phyloP scores from a whole-genome alignment of 345 rosid genomes.

The Salix suchowensis region DNA sequence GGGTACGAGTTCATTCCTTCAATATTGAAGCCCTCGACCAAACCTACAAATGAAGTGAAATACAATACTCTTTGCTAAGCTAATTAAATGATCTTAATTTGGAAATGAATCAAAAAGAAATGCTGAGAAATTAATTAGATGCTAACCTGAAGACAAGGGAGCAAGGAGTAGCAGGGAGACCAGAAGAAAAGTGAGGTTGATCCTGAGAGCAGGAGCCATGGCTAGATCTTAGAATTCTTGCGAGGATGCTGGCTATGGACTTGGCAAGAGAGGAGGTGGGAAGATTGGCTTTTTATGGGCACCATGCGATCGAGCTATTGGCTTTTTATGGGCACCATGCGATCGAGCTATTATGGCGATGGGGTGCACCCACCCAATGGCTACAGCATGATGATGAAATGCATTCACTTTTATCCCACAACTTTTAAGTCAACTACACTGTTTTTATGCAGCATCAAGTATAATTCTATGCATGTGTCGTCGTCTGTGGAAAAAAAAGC shows the following conservation, averaged over 20 bases:
- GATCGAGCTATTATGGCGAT: background rate
- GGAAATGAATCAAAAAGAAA: background rate
- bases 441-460: background rate
- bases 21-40: conserved; percentile 32
- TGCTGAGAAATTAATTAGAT: background rate
- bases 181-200: conserved; percentile 44
- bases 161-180: conserved; percentile 32
- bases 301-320: background rate
- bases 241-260: background rate
- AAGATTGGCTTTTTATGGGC: conserved; percentile 16
- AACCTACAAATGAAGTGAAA: conserved; percentile 15
- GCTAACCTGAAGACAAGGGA: conserved; percentile 33
- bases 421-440: conserved; percentile 40
- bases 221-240: background rate
- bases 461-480: background rate
- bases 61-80: no score
- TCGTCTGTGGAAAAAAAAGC: background rate
- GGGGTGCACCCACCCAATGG: conserved; percentile 42
- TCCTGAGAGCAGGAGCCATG: conserved; percentile 38
- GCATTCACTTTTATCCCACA: conserved; percentile 29
- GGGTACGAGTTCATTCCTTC: conserved; percentile 22
- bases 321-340: conserved; percentile 12
- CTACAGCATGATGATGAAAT: conserved; percentile 40
- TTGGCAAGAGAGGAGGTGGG: conserved; percentile 9
- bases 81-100: background rate